Conservation (phyloP, 1,284 basidiomycete species). For the Cystobasidium slooffiae region DNA sequence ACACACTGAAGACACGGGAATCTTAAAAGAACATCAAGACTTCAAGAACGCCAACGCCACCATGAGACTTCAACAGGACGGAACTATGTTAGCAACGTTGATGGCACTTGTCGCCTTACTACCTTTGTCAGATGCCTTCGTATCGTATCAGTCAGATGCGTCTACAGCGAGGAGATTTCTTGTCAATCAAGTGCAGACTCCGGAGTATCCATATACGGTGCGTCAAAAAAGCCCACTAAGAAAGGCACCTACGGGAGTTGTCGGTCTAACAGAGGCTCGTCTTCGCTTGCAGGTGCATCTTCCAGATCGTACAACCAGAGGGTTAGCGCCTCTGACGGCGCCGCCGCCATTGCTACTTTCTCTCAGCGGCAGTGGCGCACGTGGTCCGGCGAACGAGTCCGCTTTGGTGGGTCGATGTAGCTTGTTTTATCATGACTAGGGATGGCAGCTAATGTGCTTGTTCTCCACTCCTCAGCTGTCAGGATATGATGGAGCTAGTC, state of each 20-base stretch:
- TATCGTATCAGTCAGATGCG: constrained; percentile 11
- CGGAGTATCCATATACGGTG: constrained; percentile 10
- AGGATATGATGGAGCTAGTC: constrained; percentile 28
- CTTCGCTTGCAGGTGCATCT: constrained; percentile 25
- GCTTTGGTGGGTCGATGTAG: constrained; percentile 1
- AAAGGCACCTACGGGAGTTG: background rate
- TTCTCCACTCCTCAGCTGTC: constrained; percentile 9
- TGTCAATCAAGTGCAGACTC: constrained; percentile 9
- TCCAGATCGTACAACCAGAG: constrained; percentile 33
- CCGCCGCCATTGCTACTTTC: constrained; percentile 33
- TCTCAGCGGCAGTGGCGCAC: constrained; percentile 31
- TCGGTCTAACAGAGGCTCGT: background rate
- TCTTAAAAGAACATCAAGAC: no score
- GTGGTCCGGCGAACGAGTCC: constrained; percentile 22
- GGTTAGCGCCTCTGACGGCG: constrained; percentile 10
- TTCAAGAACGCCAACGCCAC: background rate
- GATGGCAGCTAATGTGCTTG: background rate
- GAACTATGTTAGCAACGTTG: background rate
- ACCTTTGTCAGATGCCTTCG: background rate
- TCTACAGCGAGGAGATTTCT: constrained; percentile 3
- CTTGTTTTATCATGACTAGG: no score
- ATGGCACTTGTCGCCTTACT: background rate
- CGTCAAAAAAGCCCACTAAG: background rate
- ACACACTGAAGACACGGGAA: no score
- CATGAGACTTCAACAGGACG: background rate